Conservation (phyloP, 2,329 filamentous ascomycete species). For the Arthrobotrys musiformis region DNA sequence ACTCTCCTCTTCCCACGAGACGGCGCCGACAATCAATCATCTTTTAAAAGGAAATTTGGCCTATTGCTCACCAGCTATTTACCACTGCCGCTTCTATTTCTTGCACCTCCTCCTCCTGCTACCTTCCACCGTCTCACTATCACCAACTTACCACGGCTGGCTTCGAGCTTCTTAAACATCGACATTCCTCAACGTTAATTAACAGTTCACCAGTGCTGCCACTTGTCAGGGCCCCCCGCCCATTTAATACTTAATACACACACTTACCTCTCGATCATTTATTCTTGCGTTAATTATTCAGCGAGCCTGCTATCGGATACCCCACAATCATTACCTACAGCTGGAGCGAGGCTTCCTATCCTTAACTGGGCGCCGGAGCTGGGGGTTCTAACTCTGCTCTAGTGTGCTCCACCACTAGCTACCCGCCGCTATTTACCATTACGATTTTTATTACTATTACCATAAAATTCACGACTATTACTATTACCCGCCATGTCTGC, state of each 20-base stretch:
- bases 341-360: constrained; percentile 12
- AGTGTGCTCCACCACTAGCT: neutral
- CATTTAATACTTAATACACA: neutral
- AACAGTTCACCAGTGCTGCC: no score
- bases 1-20: neutral
- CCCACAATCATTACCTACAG: constrained; percentile 11
- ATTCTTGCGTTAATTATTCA: no score
- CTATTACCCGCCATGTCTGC: constrained; percentile 39
- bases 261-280: neutral
- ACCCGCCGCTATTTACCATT: neutral
- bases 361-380: constrained; percentile 21
- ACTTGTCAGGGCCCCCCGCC: no score
- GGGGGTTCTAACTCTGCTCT: neutral
- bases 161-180: no score
- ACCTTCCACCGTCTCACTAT: no score
- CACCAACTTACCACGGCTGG: no score
- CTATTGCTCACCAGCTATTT: neutral
- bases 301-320: neutral
- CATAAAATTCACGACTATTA: neutral
- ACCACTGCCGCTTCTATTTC: neutral
- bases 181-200: no score
- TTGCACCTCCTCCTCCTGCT: neutral
- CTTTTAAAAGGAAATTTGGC: neutral
- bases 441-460: neutral
- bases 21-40: neutral